Evolutionary conservation across 306 rosid genomes (phyloP).

Genomic region (Vigna trinervia): DNA sequence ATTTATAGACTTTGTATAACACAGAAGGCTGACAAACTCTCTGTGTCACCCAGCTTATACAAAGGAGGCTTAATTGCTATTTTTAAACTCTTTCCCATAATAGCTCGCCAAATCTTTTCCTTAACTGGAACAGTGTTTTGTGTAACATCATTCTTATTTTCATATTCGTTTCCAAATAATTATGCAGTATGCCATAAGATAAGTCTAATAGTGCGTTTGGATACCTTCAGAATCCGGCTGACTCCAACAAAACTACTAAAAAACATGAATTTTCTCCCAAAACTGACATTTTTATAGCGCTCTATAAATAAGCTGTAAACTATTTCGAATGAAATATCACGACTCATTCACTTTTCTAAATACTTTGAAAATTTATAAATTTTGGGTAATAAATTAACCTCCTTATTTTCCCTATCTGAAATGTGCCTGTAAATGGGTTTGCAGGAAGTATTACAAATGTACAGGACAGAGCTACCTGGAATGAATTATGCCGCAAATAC

Average conservation of each 20-base stretch:
- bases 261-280: not conserved
- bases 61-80: too few species aligned
- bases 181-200: not conserved
- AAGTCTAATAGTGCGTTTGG: not conserved
- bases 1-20: too few species aligned
- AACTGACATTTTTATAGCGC: too few species aligned
- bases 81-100: too few species aligned
- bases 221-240: not conserved
- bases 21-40: too few species aligned
- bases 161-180: not conserved
- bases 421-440: conserved; percentile 34
- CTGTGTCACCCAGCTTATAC: too few species aligned
- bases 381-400: not conserved
- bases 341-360: not conserved
- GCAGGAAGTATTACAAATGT: conserved; percentile 78
- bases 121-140: too few species aligned
- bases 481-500: conserved; percentile 95
- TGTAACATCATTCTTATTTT: not conserved
- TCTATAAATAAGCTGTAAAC: not conserved
- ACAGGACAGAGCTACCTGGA: conserved; percentile 76
- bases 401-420: not conserved
- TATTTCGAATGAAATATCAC: not conserved
- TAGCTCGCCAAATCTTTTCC: too few species aligned
- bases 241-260: not conserved
- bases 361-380: not conserved